Conservation (phyloP, 2,329 filamentous ascomycete species). For the Cordyceps militaris region DNA sequence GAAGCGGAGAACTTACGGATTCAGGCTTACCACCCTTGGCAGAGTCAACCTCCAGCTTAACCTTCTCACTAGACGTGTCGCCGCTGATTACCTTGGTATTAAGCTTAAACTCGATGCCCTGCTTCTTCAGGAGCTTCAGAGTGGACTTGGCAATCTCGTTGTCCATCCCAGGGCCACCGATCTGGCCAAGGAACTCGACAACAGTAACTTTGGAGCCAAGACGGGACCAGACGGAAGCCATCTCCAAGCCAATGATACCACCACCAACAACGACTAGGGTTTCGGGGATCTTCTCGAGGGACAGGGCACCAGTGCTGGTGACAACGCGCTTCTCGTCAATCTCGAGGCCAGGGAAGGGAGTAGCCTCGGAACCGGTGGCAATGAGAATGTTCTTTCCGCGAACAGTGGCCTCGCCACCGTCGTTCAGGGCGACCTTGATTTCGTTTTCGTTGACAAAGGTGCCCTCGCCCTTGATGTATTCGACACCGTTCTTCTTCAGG, state of each 20-base stretch:
- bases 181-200: constrained; percentile 92
- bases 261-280: constrained; percentile 96
- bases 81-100: constrained; percentile 90
- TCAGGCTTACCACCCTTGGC: constrained; percentile 96
- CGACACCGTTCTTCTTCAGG: constrained; percentile 98
- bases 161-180: constrained; percentile 97
- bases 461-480: constrained; percentile 92
- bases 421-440: constrained; percentile 80
- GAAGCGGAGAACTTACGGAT: constrained; percentile 59
- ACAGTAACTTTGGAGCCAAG: constrained; percentile 92
- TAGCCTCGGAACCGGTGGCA: constrained; percentile 90
- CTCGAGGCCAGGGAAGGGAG: constrained; percentile 90
- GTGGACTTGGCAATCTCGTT: constrained; percentile 81
- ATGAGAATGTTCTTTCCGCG: constrained; percentile 97
- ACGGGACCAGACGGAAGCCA: constrained; percentile 96
- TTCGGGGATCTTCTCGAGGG: constrained; percentile 85
- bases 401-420: constrained; percentile 83
- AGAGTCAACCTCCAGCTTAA: constrained; percentile 81
- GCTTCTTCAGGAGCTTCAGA: constrained; percentile 91
- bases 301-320: constrained; percentile 90
- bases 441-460: constrained; percentile 85
- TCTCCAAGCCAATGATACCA: constrained; percentile 97
- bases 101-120: constrained; percentile 97
- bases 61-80: constrained; percentile 67
- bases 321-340: constrained; percentile 98